These are phyloP conservation scores for Hordeum pubiflorum DNA, from an alignment of 202 grass and related monocot species.

Conservation along the genomic window DNA sequence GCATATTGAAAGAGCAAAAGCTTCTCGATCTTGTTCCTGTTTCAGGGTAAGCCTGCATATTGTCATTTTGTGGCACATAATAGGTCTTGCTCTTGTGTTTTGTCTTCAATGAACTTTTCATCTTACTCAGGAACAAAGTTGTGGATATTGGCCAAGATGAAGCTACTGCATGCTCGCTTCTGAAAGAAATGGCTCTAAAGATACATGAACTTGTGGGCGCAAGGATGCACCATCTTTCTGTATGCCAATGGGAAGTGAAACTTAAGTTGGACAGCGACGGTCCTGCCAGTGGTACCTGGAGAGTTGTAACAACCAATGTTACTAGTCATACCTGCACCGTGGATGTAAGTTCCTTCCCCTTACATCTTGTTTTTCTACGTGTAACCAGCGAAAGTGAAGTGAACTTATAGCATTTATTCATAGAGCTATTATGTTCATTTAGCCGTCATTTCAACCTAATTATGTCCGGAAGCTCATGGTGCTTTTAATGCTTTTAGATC, in stretches of 20 bases:
- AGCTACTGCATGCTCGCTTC: slow-evolving; percentile 42
- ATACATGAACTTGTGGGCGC: slow-evolving; percentile 71
- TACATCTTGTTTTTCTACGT: background rate
- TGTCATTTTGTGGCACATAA: background rate
- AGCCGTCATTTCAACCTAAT: background rate
- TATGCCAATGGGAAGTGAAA: slow-evolving; percentile 83
- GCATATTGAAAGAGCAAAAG: slow-evolving; percentile 61
- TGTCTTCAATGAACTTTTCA: slow-evolving; percentile 8
- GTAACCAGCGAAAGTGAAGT: background rate
- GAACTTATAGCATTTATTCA: background rate
- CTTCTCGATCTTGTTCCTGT: slow-evolving; percentile 58
- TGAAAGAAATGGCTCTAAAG: slow-evolving; percentile 73
- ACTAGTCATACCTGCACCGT: slow-evolving; percentile 68
- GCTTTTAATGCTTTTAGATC: slow-evolving; percentile 43
- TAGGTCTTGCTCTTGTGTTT: background rate
- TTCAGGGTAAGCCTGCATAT: slow-evolving; percentile 43
- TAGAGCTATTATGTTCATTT: background rate
- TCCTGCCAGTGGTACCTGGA: slow-evolving; percentile 62
- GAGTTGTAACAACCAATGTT: slow-evolving; percentile 68
- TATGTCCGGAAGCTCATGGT: slow-evolving; percentile 17
- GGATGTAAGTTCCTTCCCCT: slow-evolving; percentile 46
- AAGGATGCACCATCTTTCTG: slow-evolving; percentile 73
- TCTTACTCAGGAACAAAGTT: slow-evolving; percentile 40
- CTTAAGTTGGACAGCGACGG: slow-evolving; percentile 53
- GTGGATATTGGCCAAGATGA: slow-evolving; percentile 59